Base-by-base conservation (phyloP, 768 basidiomycete species). In the Collybia sp. region DNA sequence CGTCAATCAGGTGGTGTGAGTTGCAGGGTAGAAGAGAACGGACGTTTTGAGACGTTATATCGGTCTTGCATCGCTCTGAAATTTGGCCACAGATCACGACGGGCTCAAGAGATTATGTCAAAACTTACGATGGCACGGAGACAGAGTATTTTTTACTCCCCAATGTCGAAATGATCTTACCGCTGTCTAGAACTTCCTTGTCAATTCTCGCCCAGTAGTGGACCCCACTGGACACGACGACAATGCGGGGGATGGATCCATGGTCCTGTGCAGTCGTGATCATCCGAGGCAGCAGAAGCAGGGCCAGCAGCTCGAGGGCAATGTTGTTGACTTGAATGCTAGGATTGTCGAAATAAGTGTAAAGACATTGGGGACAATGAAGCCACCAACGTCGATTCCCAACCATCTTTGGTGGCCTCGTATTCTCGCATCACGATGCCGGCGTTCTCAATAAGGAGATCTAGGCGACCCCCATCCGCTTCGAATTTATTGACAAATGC, bases 261-360 rank as follows among this genome's bases (percentile, higher is more conserved):
- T 64, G 45, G n/a, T 57, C 54, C 20, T 59, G 48, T 0, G 69
- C 65, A 0, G 76, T 71, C 20, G 64, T 53, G 1, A 68, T 39
- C 59, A 80, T 63, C 8, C 50, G 53, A 0, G 79, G 78, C 0
- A 78, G 59, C 0, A 79, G 60, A 6, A 66, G 62, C 4, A 79
- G 49, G 0, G 65, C 57, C 2, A 77, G 60, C 0, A 77, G 59
- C 5, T 67, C 59, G 6, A 62, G 65, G 0, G 72, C 60, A 6
- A 81, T 55, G 51, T 66, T 51, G 53, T 79, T 79, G 34, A 75
- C 68, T 49, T 80, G 77, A 0, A 77, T 45, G 9, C 77, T 81
- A 41, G 5, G 30, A 25, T 25, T 8, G n/a, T 25, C 8, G 25
- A 3, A 25, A 25, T 25, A 4, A 25, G 25, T 3, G 25, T 25